A percentile compares a stretch with the other conserved stretches of the same genome.
Conservation (phyloP, 2,329 filamentous ascomycete genomes). For the Colletotrichum navitas region DNA sequence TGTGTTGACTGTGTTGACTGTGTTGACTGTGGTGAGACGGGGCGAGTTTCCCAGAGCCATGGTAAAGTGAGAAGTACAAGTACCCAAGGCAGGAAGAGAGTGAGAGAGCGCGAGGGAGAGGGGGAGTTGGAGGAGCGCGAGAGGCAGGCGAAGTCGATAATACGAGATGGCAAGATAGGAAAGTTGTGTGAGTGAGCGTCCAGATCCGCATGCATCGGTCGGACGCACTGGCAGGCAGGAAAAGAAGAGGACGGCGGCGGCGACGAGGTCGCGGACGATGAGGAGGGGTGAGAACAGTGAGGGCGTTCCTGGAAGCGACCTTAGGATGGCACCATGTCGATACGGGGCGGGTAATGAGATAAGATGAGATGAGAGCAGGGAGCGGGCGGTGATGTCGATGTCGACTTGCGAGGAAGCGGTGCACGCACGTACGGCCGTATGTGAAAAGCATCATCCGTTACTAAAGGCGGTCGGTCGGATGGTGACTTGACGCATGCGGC, state of each 20-base stretch:
- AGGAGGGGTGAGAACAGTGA: not conserved
- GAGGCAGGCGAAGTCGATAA: not conserved
- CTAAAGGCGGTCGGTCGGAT: conserved; percentile 2
- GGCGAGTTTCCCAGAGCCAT: conserved; percentile 33
- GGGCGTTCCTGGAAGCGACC: not conserved
- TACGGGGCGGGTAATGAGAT: too few species aligned
- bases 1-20: too few species aligned
- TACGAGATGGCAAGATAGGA: not conserved
- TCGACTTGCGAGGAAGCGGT: not conserved
- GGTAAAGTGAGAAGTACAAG: conserved; percentile 16
- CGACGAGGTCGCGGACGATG: not conserved
- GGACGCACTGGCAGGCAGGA: not conserved
- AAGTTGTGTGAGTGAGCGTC: too few species aligned
- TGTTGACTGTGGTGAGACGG: conserved; percentile 26
- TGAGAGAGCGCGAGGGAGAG: too few species aligned
- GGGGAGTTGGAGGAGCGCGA: too few species aligned
- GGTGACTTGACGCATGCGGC: conserved; percentile 6
- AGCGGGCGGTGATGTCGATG: conserved; percentile 5
- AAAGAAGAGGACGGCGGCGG: not conserved
- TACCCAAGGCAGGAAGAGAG: not conserved
- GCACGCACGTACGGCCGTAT: conserved; percentile 6
- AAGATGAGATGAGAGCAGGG: not conserved
- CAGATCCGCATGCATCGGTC: not conserved
- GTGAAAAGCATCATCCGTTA: not conserved
- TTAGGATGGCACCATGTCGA: not conserved